Conservation (phyloP, 2,329 filamentous ascomycete genomes). For the Onygenales sp. region DNA sequence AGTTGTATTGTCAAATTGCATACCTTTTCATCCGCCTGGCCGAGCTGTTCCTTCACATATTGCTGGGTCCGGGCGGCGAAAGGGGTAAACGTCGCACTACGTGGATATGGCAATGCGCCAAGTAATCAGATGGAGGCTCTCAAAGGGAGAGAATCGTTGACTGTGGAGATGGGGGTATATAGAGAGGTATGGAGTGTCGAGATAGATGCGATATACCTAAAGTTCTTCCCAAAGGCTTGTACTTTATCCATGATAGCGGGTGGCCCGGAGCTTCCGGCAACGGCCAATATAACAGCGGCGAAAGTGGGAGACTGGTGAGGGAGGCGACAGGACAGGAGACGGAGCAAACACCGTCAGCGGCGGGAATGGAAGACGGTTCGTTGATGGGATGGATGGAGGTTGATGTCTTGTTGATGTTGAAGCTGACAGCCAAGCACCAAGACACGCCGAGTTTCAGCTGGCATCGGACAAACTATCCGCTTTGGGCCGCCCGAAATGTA, state of each 20-base stretch:
- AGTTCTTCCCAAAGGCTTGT: conserved; percentile 60
- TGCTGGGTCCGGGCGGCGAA: conserved; percentile 92
- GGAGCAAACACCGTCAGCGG: no score
- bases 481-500: not conserved
- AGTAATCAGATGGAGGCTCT: not conserved
- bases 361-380: not conserved
- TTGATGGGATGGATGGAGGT: not conserved
- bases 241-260: conserved; percentile 54
- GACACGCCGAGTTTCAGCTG: not conserved
- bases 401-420: not conserved
- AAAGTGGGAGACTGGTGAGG: not conserved
- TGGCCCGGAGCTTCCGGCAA: not conserved
- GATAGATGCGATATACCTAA: conserved; percentile 41
- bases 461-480: conserved; percentile 1
- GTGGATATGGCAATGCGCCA: conserved; percentile 33
- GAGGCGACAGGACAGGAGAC: not conserved
- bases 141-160: not conserved
- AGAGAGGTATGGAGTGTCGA: conserved; percentile 10
- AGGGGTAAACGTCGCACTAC: conserved; percentile 75
- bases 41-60: conserved; percentile 95
- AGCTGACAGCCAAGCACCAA: not conserved
- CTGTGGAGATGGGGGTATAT: conserved; percentile 20
- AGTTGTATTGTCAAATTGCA: conserved; percentile 1
- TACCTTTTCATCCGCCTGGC: conserved; percentile 89
- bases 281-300: not conserved